phyloP scores from a whole-genome alignment of 257 asterid genomes.

The Ehretia macrophylla region DNA sequence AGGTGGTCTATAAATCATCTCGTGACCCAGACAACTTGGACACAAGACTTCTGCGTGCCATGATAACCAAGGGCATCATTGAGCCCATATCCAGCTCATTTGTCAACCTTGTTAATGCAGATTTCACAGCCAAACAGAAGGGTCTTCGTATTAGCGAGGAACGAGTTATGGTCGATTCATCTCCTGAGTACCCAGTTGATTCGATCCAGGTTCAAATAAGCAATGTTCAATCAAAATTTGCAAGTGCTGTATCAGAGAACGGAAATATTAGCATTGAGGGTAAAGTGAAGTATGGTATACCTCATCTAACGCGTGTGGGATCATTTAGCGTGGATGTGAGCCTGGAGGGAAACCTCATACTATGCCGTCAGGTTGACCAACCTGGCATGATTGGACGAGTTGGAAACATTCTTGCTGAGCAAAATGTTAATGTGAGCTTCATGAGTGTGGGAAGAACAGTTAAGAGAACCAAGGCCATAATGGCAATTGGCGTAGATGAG shows the following conservation, averaged over 20 bases:
- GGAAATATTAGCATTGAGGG: slow-evolving; percentile 76
- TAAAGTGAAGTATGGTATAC: slow-evolving; percentile 69
- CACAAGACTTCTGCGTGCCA: slow-evolving; percentile 94
- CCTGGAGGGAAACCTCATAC: slow-evolving; percentile 76
- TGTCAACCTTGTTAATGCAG: slow-evolving; percentile 97
- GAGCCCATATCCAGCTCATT: slow-evolving; percentile 84
- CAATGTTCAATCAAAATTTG: slow-evolving; percentile 70
- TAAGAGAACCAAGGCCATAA: slow-evolving; percentile 74
- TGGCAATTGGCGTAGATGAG: slow-evolving; percentile 98
- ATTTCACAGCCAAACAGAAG: slow-evolving; percentile 89
- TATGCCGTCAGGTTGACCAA: slow-evolving; percentile 88
- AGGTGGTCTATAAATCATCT: slow-evolving; percentile 72
- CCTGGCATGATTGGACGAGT: slow-evolving; percentile 97
- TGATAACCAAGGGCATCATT: slow-evolving; percentile 89
- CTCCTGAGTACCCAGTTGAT: slow-evolving; percentile 66
- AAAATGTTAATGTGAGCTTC: slow-evolving; percentile 86
- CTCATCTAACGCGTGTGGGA: slow-evolving; percentile 82
- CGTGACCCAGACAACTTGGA: slow-evolving; percentile 85
- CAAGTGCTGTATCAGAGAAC: slow-evolving; percentile 62
- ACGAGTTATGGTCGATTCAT: slow-evolving; percentile 49
- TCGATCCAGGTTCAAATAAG: slow-evolving; percentile 73
- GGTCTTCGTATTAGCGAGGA: slow-evolving; percentile 91
- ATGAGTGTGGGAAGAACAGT: slow-evolving; percentile 94
- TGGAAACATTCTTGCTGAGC: slow-evolving; percentile 77
- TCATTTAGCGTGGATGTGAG: slow-evolving; percentile 77